phyloP scores from a whole-genome alignment of 495 filamentous ascomycete species.

The Astrothelium subdiscretum region DNA sequence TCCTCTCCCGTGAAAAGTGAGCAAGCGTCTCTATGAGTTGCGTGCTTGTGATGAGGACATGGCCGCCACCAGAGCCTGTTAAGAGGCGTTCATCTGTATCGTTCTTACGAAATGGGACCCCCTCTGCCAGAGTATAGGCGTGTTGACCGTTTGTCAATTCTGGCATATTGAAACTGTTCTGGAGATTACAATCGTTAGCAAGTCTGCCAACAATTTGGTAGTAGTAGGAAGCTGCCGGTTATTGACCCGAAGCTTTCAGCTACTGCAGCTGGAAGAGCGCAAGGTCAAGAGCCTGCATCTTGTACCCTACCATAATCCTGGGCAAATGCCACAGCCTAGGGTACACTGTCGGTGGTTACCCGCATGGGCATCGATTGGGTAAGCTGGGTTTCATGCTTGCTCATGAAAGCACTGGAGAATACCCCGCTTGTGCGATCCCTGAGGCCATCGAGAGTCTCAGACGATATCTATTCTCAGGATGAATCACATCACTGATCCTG shows the following conservation, averaged over 20 bases:
- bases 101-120: background rate
- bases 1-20: conserved; percentile 5
- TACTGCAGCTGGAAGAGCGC: background rate
- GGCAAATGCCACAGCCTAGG: background rate
- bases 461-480: too few species aligned
- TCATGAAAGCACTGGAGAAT: background rate
- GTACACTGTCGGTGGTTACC: background rate
- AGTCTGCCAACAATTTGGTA: background rate
- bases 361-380: background rate
- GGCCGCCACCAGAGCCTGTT: background rate
- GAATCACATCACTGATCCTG: too few species aligned
- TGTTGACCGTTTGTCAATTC: background rate
- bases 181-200: background rate
- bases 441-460: background rate
- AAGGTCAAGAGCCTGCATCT: background rate
- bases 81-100: background rate
- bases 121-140: background rate
- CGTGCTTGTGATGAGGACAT: conserved; percentile 1
- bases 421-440: background rate
- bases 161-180: background rate
- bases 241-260: background rate
- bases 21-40: conserved; percentile 5
- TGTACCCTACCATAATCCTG: background rate
- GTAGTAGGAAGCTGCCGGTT: background rate
- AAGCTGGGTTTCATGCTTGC: background rate